These are phyloP conservation scores for Blastobotrys malaysiensis DNA, from an alignment of 1,139 yeast species.

Conservation along the genomic window DNA sequence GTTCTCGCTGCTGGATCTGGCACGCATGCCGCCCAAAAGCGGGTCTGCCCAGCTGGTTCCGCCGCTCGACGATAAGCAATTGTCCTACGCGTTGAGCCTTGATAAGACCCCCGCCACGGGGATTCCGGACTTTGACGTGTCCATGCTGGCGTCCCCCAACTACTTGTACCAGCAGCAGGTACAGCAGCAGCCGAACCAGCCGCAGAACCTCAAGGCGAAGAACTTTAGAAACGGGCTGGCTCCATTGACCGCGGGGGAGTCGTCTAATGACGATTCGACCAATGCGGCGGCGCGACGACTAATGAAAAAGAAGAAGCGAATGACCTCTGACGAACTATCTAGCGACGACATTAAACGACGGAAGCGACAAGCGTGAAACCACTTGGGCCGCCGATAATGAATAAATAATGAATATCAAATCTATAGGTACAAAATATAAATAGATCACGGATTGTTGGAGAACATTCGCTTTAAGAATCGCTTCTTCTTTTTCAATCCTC, in stretches of 20 bases:
- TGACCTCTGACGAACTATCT: neutral
- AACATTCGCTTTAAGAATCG: neutral
- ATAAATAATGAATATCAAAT: neutral
- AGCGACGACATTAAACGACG: slow-evolving; percentile 5
- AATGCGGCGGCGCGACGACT: neutral
- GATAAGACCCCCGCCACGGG: slow-evolving; percentile 68
- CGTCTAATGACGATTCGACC: slow-evolving; percentile 7
- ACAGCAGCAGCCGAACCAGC: slow-evolving; percentile 4
- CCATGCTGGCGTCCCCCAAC: slow-evolving; percentile 21
- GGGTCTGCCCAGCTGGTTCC: slow-evolving; percentile 23
- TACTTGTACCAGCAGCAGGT: neutral
- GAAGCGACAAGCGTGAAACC: neutral
- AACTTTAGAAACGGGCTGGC: slow-evolving; percentile 6
- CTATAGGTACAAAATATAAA: neutral
- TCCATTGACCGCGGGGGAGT: slow-evolving; percentile 2
- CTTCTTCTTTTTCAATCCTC: neutral
- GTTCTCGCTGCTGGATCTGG: slow-evolving; percentile 30
- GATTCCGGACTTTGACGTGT: slow-evolving; percentile 71
- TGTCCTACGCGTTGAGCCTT: slow-evolving; percentile 52
- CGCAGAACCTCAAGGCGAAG: neutral
- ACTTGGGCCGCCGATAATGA: neutral
- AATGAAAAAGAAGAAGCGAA: slow-evolving; percentile 8
- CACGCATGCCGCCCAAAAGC: slow-evolving; percentile 26
- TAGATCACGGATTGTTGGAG: neutral
- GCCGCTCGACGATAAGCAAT: slow-evolving; percentile 44